A percentile compares a stretch with the other conserved stretches of the same genome.
Evolutionary conservation across 2,329 filamentous ascomycete species (phyloP).

Genomic region (Arthroderma uncinatum): DNA sequence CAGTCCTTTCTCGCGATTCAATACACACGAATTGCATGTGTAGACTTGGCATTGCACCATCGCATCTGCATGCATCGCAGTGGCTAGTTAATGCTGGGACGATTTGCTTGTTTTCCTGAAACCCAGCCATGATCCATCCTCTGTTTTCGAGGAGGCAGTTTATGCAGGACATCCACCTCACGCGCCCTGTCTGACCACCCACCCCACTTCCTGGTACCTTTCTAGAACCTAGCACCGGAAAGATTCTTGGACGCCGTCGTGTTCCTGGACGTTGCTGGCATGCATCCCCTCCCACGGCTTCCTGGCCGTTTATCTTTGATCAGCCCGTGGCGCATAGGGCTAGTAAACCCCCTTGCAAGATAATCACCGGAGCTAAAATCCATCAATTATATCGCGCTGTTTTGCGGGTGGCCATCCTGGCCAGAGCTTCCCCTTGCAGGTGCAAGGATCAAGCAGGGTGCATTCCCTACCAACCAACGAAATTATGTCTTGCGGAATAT

Average conservation of each 20-base stretch:
- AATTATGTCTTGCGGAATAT: background rate
- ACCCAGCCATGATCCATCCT: background rate
- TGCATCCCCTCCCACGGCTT: background rate
- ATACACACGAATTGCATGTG: background rate
- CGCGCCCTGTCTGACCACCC: background rate
- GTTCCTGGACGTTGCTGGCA: background rate
- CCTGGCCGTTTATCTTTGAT: background rate
- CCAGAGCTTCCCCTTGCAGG: background rate
- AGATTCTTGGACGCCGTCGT: background rate
- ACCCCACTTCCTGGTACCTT: background rate
- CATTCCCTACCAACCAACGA: background rate
- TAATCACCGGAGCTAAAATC: background rate
- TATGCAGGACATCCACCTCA: slow-evolving; percentile 1
- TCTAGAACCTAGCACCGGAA: background rate
- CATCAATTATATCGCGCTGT: background rate
- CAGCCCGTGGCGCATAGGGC: background rate
- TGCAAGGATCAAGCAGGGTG: background rate
- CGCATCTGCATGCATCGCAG: background rate
- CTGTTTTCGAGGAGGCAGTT: background rate
- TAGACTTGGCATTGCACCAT: background rate
- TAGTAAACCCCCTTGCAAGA: background rate
- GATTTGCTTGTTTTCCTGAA: background rate
- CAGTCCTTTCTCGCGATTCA: background rate
- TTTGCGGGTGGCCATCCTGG: background rate
- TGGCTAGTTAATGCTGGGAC: background rate